Evolutionary conservation across 2,329 filamentous ascomycete genomes (phyloP).

Genomic region (Dothideomycetes sp.): DNA sequence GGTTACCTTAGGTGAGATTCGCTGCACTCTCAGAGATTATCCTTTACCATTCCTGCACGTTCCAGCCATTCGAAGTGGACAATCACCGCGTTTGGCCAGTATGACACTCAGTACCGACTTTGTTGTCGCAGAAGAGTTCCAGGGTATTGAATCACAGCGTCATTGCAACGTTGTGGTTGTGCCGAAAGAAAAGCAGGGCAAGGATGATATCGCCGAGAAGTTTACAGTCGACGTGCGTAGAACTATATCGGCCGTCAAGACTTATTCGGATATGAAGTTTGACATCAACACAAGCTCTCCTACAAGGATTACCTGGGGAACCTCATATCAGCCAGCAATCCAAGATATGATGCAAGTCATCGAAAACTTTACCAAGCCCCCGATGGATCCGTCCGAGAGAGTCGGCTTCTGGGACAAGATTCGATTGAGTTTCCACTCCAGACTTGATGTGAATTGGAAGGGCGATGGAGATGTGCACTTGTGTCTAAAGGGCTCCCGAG

Average conservation of each 20-base stretch:
- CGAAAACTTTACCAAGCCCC: slow-evolving; percentile 93
- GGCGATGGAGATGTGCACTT: slow-evolving; percentile 93
- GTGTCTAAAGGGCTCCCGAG: slow-evolving; percentile 76
- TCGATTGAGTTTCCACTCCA: slow-evolving; percentile 83
- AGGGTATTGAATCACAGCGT: slow-evolving; percentile 69
- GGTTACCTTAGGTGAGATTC: slow-evolving; percentile 81
- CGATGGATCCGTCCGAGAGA: slow-evolving; percentile 82
- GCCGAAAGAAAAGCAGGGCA: slow-evolving; percentile 51
- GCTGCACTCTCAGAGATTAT: slow-evolving; percentile 83
- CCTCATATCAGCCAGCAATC: slow-evolving; percentile 93
- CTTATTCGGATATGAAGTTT: slow-evolving; percentile 83
- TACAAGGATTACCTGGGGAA: slow-evolving; percentile 92
- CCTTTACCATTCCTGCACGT: slow-evolving; percentile 87
- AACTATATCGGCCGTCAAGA: slow-evolving; percentile 91
- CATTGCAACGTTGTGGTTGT: slow-evolving; percentile 77
- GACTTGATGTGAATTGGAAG: slow-evolving; percentile 82
- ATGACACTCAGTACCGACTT: slow-evolving; percentile 83
- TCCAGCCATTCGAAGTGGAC: slow-evolving; percentile 67
- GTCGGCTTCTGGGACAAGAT: slow-evolving; percentile 99
- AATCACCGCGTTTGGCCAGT: slow-evolving; percentile 70
- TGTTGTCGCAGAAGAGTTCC: slow-evolving; percentile 88
- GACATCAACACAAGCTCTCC: slow-evolving; percentile 90
- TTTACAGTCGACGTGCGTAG: slow-evolving; percentile 81
- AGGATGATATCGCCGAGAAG: slow-evolving; percentile 52
- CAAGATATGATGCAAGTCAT: slow-evolving; percentile 99